These are phyloP conservation scores for Phytophthora gonapodyides DNA, from an alignment of 352 stramenopile species.

Conservation along the genomic window DNA sequence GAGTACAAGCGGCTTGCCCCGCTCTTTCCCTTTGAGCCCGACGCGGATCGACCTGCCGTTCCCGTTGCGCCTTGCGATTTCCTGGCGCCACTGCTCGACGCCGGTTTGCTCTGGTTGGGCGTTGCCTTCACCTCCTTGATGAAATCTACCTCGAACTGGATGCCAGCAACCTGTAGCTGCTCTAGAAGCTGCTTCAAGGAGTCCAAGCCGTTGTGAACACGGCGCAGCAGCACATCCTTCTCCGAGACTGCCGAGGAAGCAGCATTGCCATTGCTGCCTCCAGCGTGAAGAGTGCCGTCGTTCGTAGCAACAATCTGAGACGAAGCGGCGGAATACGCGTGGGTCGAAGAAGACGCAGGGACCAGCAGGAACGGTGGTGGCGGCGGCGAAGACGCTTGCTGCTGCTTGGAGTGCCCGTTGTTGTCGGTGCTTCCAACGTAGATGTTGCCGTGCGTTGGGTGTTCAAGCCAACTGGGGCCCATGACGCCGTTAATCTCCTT, in stretches of 20 bases:
- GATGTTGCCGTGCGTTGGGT: conserved; percentile 3
- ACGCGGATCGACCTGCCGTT: conserved; percentile 41
- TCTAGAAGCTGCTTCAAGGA: conserved; percentile 78
- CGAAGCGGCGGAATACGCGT: conserved; percentile 39
- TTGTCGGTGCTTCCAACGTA: conserved; percentile 10
- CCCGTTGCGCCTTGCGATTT: conserved; percentile 36
- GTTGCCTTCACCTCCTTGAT: conserved; percentile 78
- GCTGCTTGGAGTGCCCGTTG: conserved; percentile 12
- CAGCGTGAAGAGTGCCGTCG: conserved; percentile 23
- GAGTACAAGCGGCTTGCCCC: conserved; percentile 85
- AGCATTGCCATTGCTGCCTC: conserved; percentile 23
- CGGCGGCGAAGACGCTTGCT: conserved; percentile 22
- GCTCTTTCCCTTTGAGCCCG: conserved; percentile 68
- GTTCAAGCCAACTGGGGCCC: conserved; percentile 31
- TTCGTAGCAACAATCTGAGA: conserved; percentile 41
- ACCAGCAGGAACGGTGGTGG: conserved; percentile 52
- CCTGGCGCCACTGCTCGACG: conserved; percentile 22
- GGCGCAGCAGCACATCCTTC: conserved; percentile 54
- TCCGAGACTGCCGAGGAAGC: conserved; percentile 25
- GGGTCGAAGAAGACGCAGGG: conserved; percentile 38
- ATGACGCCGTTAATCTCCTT: conserved; percentile 56
- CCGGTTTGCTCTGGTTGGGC: conserved; percentile 50
- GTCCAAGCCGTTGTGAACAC: conserved; percentile 57
- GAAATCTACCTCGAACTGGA: conserved; percentile 85
- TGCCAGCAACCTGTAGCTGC: conserved; percentile 77